Percentiles rank a stretch among this genome's conserved stretches.
These are phyloP conservation scores for Lactarius trivialis DNA, from an alignment of 768 basidiomycete species.

Conservation along the genomic window DNA sequence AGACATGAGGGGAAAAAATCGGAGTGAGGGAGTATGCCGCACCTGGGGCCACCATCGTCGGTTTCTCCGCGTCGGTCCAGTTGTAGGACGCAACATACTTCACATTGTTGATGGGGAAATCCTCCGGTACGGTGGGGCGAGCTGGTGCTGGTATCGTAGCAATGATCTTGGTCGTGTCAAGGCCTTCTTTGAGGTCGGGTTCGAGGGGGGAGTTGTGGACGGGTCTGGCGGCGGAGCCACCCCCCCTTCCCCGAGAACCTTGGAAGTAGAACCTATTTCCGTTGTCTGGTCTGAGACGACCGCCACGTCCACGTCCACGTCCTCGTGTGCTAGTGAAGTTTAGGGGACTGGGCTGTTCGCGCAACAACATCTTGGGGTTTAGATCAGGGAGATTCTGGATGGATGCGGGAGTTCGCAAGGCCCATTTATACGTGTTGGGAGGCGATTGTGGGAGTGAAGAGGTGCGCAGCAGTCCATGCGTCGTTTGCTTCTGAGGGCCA, in stretches of 20 bases:
- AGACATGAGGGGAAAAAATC: background rate
- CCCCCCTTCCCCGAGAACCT: background rate
- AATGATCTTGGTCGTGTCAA: background rate
- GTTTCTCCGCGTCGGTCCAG: conserved; percentile 25
- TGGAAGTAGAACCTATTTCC: conserved; percentile 7
- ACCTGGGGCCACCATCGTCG: conserved; percentile 32
- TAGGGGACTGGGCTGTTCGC: background rate
- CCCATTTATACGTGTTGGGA: background rate
- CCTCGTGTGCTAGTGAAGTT: background rate
- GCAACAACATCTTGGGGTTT: background rate
- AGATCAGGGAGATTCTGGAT: too few species aligned
- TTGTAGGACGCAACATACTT: conserved; percentile 30
- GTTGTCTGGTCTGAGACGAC: background rate
- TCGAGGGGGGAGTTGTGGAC: background rate
- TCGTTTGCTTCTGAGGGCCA: background rate
- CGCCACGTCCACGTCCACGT: too few species aligned
- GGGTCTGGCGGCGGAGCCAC: background rate
- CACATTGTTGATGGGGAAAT: conserved; percentile 22
- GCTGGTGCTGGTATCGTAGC: background rate
- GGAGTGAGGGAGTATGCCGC: background rate
- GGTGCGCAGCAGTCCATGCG: background rate
- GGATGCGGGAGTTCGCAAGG: background rate
- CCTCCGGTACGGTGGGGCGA: background rate
- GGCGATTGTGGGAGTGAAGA: background rate
- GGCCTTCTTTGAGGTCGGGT: conserved; percentile 9